phyloP scores from a whole-genome alignment of 257 asterid species.

The Solanum rostratum region DNA sequence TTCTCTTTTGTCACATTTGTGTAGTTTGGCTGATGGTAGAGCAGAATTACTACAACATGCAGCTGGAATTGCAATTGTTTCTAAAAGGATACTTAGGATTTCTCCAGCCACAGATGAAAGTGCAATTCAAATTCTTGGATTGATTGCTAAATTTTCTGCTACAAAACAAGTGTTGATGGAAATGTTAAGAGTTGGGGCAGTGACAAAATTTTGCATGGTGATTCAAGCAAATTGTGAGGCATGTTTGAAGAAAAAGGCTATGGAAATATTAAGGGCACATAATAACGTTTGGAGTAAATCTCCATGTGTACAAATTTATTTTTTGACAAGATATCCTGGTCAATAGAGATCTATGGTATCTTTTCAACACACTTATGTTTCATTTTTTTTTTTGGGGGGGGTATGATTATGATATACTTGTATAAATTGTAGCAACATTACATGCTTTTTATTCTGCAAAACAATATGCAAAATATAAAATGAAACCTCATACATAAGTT shows the following conservation, averaged over 20 bases:
- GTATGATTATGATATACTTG: background rate
- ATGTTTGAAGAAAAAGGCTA: conserved; percentile 58
- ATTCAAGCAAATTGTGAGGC: conserved; percentile 64
- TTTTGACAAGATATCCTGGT: conserved; percentile 44
- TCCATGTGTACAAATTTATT: conserved; percentile 79
- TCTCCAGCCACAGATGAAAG: conserved; percentile 54
- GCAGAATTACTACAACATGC: conserved; percentile 57
- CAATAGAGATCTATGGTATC: background rate
- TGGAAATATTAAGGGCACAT: conserved; percentile 68
- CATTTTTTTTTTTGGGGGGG: too few relatives aligned
- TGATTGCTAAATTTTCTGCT: conserved; percentile 43
- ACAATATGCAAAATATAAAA: background rate
- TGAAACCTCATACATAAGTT: background rate
- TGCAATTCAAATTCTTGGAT: conserved; percentile 40
- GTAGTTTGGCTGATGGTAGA: conserved; percentile 79
- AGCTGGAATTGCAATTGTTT: conserved; percentile 49
- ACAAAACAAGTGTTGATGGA: conserved; percentile 53
- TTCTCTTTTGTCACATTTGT: conserved; percentile 42
- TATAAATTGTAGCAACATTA: background rate
- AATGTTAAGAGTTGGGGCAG: conserved; percentile 82
- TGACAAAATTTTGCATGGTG: conserved; percentile 78
- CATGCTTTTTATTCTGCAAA: background rate
- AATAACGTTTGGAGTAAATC: conserved; percentile 58
- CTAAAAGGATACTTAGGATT: conserved; percentile 55
- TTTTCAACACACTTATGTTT: background rate